A percentile compares a stretch with the other conserved stretches of the same genome.
Conservation (phyloP, 257 asterid genomes). For the Jacaranda mimosifolia region DNA sequence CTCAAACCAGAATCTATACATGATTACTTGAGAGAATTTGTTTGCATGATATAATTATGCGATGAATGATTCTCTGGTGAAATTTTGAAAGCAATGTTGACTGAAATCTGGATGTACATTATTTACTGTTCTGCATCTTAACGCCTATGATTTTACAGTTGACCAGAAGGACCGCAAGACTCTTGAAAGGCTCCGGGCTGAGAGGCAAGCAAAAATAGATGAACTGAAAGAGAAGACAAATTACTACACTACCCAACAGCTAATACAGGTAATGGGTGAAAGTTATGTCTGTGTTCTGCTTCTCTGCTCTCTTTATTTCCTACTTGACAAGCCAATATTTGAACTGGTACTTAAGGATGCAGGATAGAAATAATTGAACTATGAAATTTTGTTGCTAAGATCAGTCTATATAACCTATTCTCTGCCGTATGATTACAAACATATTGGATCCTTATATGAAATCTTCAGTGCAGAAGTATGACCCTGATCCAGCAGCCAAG, state of each 20-base stretch:
- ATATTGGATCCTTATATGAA: constrained; percentile 38
- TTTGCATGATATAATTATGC: constrained; percentile 8
- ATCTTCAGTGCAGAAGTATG: constrained; percentile 68
- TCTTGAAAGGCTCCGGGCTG: constrained; percentile 80
- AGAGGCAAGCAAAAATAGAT: constrained; percentile 86
- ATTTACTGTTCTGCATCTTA: constrained; percentile 20
- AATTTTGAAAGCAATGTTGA: not conserved
- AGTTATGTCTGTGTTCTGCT: constrained; percentile 25
- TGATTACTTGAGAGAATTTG: not conserved
- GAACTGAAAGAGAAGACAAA: constrained; percentile 94
- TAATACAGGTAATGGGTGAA: constrained; percentile 75
- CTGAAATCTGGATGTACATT: not conserved
- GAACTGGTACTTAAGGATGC: constrained; percentile 1
- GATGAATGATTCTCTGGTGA: not conserved
- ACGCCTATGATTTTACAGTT: constrained; percentile 45
- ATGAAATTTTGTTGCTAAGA: not conserved
- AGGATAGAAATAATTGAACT: constrained; percentile 1
- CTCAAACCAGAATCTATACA: not conserved
- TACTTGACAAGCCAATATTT: not conserved
- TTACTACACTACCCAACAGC: constrained; percentile 84
- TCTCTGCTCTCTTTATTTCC: constrained; percentile 5
- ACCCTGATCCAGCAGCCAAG: constrained; percentile 87
- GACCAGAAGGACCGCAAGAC: constrained; percentile 81
- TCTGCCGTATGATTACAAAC: constrained; percentile 15
- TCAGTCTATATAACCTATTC: not conserved